Base-by-base conservation (phyloP, 2,329 filamentous ascomycete genomes). In the Ophiostoma piceae region DNA sequence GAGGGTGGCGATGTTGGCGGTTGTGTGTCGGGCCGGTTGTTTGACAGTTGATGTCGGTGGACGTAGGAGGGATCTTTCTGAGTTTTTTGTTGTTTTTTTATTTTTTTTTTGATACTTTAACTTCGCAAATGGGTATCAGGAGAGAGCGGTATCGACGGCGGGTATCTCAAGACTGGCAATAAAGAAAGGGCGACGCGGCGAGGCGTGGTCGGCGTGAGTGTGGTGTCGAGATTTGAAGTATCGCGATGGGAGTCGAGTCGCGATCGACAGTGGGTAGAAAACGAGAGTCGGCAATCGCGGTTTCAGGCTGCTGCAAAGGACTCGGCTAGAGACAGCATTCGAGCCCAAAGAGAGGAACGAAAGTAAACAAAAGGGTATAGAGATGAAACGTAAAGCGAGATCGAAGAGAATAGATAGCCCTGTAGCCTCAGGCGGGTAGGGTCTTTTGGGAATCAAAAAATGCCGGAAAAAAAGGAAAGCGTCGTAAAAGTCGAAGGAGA, bases 101-200 rank as follows among this genome's bases (percentile, higher is more conserved):
- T 1, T 35, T 62, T 62, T 16, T 64, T n/a, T n/a, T n/a, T n/a
- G n/a, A n/a, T n/a, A n/a, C n/a, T n/a, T 64, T 12, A 22, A 26
- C 43, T 67, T 39, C 9, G 47, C 35, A 72, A 74, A 65, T 41
- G 37, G 39, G 51, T 57, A 16, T 37, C 43, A n/a, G 16, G 16
- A 16, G 41, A 43, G 41, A 14, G 41, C 1, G 41, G 12, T 16
- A 2, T 11, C 9, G 47, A 68, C 57, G 57, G 22, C n/a, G 67
- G 67, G 68, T 69, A 69, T 69, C 68, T 69, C 41, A 26, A 39
- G 41, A 62, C 62, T 16, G 32, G 37, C 66, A 54, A 37, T 66
- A 68, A 29, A 68, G 32, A n/a, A 26, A 12, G 62, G 22, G 11
- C 35, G 57, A 32, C 57, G 35, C 35, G 11, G 32, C n/a, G 16